phyloP scores from a whole-genome alignment of 495 filamentous ascomycete species.

The Penicillium mononematosum region DNA sequence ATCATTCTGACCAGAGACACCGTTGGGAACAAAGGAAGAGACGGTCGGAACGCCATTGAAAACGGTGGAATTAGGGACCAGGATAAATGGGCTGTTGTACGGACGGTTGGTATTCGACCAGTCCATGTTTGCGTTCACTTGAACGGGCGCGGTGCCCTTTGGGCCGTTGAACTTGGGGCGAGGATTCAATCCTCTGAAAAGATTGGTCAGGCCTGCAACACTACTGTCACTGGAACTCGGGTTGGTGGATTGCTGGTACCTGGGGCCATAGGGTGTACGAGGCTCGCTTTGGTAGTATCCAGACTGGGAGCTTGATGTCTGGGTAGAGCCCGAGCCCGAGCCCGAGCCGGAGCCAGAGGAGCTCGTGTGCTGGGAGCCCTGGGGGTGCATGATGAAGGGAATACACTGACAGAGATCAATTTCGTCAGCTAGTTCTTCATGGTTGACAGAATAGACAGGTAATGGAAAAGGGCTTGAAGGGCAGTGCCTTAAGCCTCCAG shows the following conservation, averaged over 20 bases:
- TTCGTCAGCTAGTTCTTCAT: background rate
- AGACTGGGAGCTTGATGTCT: slow-evolving; percentile 21
- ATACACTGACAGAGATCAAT: background rate
- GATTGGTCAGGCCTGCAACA: slow-evolving; percentile 19
- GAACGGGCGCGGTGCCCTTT: slow-evolving; percentile 24
- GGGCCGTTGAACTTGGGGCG: slow-evolving; percentile 27
- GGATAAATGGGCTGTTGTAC: slow-evolving; percentile 33
- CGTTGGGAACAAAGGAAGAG: slow-evolving; percentile 23
- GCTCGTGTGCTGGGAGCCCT: slow-evolving; percentile 29
- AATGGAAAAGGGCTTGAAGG: background rate
- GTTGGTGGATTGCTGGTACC: slow-evolving; percentile 21
- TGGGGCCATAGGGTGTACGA: slow-evolving; percentile 30
- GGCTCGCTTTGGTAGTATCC: slow-evolving; percentile 25
- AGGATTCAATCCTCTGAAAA: slow-evolving; percentile 26
- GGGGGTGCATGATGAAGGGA: slow-evolving; percentile 38
- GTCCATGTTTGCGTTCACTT: slow-evolving; percentile 33
- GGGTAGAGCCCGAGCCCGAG: slow-evolving; percentile 2
- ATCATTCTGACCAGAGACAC: slow-evolving; percentile 26
- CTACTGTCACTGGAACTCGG: slow-evolving; percentile 17
- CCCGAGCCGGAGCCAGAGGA: slow-evolving; percentile 36
- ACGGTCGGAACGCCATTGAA: slow-evolving; percentile 29
- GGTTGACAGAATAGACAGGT: background rate
- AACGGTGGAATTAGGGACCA: slow-evolving; percentile 31
- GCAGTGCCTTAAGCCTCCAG: background rate
- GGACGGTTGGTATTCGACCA: slow-evolving; percentile 27